Evolutionary conservation across 345 rosid species (phyloP).

Genomic region (Kernera saxatilis): DNA sequence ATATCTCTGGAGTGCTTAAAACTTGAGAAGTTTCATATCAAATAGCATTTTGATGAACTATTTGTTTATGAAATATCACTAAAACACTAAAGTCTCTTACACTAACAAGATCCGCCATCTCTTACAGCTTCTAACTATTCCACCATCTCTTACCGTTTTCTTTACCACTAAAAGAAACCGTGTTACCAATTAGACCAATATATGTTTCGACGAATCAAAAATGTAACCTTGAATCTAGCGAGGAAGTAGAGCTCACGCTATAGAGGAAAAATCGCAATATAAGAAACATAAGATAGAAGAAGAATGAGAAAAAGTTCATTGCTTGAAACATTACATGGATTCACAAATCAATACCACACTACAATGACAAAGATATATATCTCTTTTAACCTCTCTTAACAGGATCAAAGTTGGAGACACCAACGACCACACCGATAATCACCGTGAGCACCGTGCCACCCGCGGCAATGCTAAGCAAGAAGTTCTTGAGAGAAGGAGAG

Average conservation of each 20-base stretch:
- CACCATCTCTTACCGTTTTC: too few species aligned
- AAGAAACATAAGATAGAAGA: background rate
- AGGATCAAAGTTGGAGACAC: slow-evolving; percentile 64
- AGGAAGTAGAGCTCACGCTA: too few species aligned
- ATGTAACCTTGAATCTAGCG: background rate
- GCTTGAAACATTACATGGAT: slow-evolving; percentile 3
- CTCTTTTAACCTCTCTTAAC: slow-evolving; percentile 50
- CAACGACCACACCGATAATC: slow-evolving; percentile 63
- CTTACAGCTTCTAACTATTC: too few species aligned
- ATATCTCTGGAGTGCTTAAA: too few species aligned
- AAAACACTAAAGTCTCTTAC: too few species aligned
- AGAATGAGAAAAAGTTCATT: background rate
- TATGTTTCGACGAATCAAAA: background rate
- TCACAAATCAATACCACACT: background rate
- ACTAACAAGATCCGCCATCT: too few species aligned
- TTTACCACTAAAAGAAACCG: too few species aligned
- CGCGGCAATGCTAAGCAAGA: slow-evolving; percentile 78
- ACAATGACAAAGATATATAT: background rate
- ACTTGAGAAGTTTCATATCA: too few species aligned
- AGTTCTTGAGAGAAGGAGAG: slow-evolving; percentile 87
- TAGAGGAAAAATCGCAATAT: too few species aligned
- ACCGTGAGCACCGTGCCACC: slow-evolving; percentile 59
- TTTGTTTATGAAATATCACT: too few species aligned
- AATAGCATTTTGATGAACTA: too few species aligned
- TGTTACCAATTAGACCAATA: too few species aligned